phyloP scores from a whole-genome alignment of 352 stramenopile genomes.

The Globisporangium cystogenes region DNA sequence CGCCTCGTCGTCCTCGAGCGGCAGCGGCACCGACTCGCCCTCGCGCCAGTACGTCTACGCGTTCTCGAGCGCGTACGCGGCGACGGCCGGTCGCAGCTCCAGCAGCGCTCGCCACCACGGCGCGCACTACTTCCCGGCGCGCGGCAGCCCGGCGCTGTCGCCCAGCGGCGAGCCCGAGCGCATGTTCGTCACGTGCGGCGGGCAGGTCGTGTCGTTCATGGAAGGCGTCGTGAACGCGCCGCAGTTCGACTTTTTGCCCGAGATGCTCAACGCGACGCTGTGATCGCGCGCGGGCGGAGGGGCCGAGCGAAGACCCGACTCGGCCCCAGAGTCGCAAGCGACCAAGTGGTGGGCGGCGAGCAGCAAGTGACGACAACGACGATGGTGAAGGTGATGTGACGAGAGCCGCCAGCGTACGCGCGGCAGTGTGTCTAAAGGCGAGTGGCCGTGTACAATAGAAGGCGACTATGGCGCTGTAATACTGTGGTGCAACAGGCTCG shows the following conservation, averaged over 20 bases:
- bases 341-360: too few relatives aligned
- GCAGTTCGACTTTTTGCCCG: conserved; percentile 38
- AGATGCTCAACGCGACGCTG: conserved; percentile 20
- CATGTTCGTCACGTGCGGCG: conserved; percentile 79
- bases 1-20: conserved; percentile 8
- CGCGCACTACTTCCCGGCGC: conserved; percentile 13
- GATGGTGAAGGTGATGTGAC: too few relatives aligned
- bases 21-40: conserved; percentile 10
- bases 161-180: conserved; percentile 29
- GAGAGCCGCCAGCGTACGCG: neutral
- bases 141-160: conserved; percentile 16
- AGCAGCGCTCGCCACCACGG: conserved; percentile 9
- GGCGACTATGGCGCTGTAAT: too few relatives aligned
- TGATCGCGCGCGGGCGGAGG: neutral
- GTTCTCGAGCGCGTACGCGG: conserved; percentile 13
- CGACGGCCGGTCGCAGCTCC: conserved; percentile 1
- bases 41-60: conserved; percentile 20
- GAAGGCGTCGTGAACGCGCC: conserved; percentile 77
- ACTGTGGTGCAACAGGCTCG: too few relatives aligned
- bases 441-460: conserved; percentile 1
- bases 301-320: too few relatives aligned
- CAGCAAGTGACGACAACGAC: neutral
- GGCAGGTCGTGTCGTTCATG: conserved; percentile 80
- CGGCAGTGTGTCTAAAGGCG: neutral
- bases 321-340: too few relatives aligned